A percentile compares a stretch with the other conserved stretches of the same genome.
These are phyloP conservation scores for Debaryomyces fabryi DNA, from an alignment of 1,139 yeast genomes.

Conservation along the genomic window DNA sequence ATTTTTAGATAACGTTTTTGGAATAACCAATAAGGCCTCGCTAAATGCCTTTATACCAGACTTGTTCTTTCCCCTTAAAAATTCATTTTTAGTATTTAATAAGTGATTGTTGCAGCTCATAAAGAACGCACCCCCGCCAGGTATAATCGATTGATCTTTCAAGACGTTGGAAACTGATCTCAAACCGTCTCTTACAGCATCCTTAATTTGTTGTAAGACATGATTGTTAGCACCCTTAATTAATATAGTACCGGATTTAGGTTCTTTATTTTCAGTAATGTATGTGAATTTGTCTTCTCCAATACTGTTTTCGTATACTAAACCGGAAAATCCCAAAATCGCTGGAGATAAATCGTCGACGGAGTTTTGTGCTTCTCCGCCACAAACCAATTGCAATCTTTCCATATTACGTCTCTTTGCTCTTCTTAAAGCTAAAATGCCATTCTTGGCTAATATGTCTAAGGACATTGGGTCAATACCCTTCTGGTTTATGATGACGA, in stretches of 20 bases:
- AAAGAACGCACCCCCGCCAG: conserved; percentile 98
- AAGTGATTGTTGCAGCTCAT: conserved; percentile 78
- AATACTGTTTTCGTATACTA: conserved; percentile 86
- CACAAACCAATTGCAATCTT: conserved; percentile 92
- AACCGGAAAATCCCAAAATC: conserved; percentile 88
- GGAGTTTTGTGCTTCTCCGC: conserved; percentile 97
- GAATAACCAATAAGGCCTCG: conserved; percentile 86
- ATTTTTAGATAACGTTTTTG: conserved; percentile 89
- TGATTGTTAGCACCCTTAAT: conserved; percentile 94
- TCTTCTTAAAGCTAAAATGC: conserved; percentile 91
- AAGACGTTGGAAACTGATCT: conserved; percentile 93
- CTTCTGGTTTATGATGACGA: conserved; percentile 96
- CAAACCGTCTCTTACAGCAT: conserved; percentile 95
- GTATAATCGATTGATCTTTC: conserved; percentile 81
- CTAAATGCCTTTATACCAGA: conserved; percentile 93
- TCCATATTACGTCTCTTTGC: conserved; percentile 99
- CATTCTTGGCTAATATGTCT: conserved; percentile 90
- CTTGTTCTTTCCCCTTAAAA: conserved; percentile 82
- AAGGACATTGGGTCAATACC: conserved; percentile 99
- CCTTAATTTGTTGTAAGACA: conserved; percentile 88
- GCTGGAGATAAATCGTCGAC: conserved; percentile 90
- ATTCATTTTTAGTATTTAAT: conserved; percentile 47
- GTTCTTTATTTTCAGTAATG: conserved; percentile 89
- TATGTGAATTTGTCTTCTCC: conserved; percentile 98
- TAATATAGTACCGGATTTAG: conserved; percentile 87